Evolutionary conservation across 306 rosid genomes (phyloP), one percentile per base, ranked within the genome.

Genomic region (Citrullus colocynthis): DNA sequence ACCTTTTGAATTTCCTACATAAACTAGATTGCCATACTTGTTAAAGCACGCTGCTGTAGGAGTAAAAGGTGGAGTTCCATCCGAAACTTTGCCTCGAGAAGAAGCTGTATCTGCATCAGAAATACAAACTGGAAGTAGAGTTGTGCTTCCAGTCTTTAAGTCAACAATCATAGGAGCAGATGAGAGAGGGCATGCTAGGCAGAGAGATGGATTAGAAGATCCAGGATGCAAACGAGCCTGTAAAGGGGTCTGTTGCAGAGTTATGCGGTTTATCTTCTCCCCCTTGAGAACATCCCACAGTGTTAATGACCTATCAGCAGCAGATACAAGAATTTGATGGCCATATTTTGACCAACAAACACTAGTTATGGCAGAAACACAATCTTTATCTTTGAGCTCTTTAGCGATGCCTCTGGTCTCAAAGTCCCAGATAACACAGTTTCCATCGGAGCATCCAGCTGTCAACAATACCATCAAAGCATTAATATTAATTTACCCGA

Each of bases 391-490:
- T 28, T 74, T 86, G 45, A 96, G 97, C 88, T 85, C 93, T 82
- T 96, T 96, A 42, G 98, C 92, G 61, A 96, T 84, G 37, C 98
- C 99, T 89, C 99, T 87, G 69, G 97, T 91, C 84, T 91, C 95
- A 6, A 96, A 96, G 87, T 96, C 99, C 98, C 99, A 96, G 45
- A 96, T 82, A 75, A 96, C 77, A 80, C 98, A 92, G 51, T 90
- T 96, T 85, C 99, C 99, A 76, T 92, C 98, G 60, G 91, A 87
- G 90, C 97, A 91, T 39, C 99, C 99, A 83, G 99, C 98, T 93
- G 89, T 58, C 84, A 80, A 79, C 76, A 60, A 16, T 59, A 81
- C 36, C 76, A 79, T 60, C 63, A 37, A 80, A 84, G 48, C 18
- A 82, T 75, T 58, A 76, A 36, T 73, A 58, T 78, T 36, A 44